Evolutionary conservation across 768 basidiomycete genomes (phyloP).

Genomic region (Leccinum subgranulosum): DNA sequence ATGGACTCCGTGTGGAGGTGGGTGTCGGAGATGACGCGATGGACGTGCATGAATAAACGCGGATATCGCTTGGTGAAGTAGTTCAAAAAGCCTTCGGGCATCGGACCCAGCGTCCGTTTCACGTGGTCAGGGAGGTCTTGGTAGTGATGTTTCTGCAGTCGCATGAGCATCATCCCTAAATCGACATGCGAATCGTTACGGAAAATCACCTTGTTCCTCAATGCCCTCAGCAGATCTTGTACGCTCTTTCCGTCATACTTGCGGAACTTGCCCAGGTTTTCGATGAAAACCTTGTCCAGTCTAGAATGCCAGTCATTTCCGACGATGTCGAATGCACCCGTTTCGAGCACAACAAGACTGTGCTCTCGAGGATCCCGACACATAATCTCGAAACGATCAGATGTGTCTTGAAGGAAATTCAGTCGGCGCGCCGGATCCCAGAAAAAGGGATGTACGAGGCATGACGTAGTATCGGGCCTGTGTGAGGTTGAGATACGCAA

Average conservation of each 20-base stretch:
- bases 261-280: slow-evolving; percentile 94
- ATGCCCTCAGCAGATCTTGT: slow-evolving; percentile 86
- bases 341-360: slow-evolving; percentile 72
- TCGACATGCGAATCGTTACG: background rate
- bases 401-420: slow-evolving; percentile 95
- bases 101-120: slow-evolving; percentile 81
- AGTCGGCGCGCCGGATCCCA: slow-evolving; percentile 88
- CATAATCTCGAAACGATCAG: slow-evolving; percentile 98
- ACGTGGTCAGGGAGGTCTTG: slow-evolving; percentile 94
- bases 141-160: slow-evolving; percentile 87
- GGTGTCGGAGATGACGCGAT: slow-evolving; percentile 72
- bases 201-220: slow-evolving; percentile 84
- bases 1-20: slow-evolving; percentile 79
- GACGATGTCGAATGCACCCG: slow-evolving; percentile 63
- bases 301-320: slow-evolving; percentile 88
- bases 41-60: slow-evolving; percentile 86
- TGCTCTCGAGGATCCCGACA: slow-evolving; percentile 85
- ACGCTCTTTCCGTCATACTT: slow-evolving; percentile 93
- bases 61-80: slow-evolving; percentile 98
- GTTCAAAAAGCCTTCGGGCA: slow-evolving; percentile 88
- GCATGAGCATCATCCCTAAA: slow-evolving; percentile 9
- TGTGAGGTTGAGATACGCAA: slow-evolving; percentile 3
- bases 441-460: slow-evolving; percentile 92
- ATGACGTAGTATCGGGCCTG: slow-evolving; percentile 87
- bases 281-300: slow-evolving; percentile 86